Base-by-base conservation (phyloP, 1,284 basidiomycete genomes). In the Ceratobasidium sp. region DNA sequence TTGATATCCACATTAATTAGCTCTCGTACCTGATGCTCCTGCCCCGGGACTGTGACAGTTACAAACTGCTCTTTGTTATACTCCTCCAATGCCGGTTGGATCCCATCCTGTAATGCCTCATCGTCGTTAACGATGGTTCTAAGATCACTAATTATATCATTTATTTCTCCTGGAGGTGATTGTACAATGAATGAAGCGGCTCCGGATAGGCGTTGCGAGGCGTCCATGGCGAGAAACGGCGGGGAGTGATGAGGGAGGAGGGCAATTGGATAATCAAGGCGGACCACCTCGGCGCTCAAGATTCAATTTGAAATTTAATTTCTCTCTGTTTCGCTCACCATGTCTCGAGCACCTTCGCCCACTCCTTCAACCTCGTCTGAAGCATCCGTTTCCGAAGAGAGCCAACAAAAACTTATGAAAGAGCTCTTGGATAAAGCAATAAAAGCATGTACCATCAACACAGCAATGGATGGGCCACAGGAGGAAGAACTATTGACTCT, bases 101-200 rank as follows among this genome's bases (percentile, higher is more conserved):
- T 85, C 68, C 90, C 89, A 8, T 83, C 82, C 77, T 95, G 90
- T 56, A 97, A 84, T 20, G 85, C 82, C 15, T 88, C 87, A 76
- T 97, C 93, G 79, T 96, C 90, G 47, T 85, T 86, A 75, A 97
- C 88, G 77, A 98, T 92, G 75, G 86, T 81, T 96, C 95, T 94
- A 78, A 58, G 72, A 34, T 62, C 29, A 53, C 65, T 49, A 42
- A 72, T 68, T 43, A 62, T 25, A 80, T 96, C 94, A 77, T 96
- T 96, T 75, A 96, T 94, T 81, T 98, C 92, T 64, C 95, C 95
- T 0, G 95, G 95, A 13, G 95, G 95, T 0, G 92, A 88, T 78
- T 96, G 94, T 1, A 93, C 83, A 35, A 98, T 82, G 75, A 97
- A 93, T 58, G 82, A 82, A 17, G 90, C 88, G 7, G 91, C 94